Evolutionary conservation across 495 filamentous ascomycete genomes (phyloP).

Genomic region (Penicillium desertorum): DNA sequence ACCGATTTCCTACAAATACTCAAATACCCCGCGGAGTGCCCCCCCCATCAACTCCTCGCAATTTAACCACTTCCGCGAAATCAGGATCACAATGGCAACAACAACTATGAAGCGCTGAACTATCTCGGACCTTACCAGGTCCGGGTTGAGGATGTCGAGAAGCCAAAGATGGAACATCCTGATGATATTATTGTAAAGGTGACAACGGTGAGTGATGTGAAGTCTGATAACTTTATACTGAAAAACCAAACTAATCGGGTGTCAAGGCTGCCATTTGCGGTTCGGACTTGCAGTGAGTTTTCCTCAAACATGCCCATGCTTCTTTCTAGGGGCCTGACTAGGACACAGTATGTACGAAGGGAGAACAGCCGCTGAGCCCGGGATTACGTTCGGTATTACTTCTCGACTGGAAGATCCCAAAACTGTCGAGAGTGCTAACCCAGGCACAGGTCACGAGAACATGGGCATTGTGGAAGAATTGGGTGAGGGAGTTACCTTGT

Average conservation of each 20-base stretch:
- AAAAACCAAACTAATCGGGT: slow-evolving; percentile 3
- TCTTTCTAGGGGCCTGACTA: slow-evolving; percentile 13
- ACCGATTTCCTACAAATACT: slow-evolving; percentile 1
- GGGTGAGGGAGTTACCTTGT: slow-evolving; percentile 47
- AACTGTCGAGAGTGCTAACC: slow-evolving; percentile 1
- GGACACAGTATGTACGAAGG: slow-evolving; percentile 52
- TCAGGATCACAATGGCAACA: slow-evolving; percentile 20
- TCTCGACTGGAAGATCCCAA: not conserved
- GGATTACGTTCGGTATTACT: slow-evolving; percentile 51
- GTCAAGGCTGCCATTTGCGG: slow-evolving; percentile 52
- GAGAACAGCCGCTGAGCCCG: slow-evolving; percentile 48
- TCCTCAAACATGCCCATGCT: not conserved
- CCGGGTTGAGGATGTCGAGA: slow-evolving; percentile 47
- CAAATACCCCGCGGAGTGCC: not conserved
- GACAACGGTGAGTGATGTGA: slow-evolving; percentile 45
- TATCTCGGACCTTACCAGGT: slow-evolving; percentile 55
- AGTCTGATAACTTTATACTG: not conserved
- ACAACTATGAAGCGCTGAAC: slow-evolving; percentile 54
- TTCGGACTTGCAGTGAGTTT: slow-evolving; percentile 40
- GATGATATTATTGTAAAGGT: slow-evolving; percentile 58
- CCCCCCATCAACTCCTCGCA: not conserved
- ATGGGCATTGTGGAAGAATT: slow-evolving; percentile 51
- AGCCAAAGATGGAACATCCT: slow-evolving; percentile 52
- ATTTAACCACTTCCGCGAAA: not conserved
- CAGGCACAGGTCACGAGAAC: slow-evolving; percentile 52